Base-by-base conservation (phyloP, 257 asterid genomes). In the Knoxia roxburghii region DNA sequence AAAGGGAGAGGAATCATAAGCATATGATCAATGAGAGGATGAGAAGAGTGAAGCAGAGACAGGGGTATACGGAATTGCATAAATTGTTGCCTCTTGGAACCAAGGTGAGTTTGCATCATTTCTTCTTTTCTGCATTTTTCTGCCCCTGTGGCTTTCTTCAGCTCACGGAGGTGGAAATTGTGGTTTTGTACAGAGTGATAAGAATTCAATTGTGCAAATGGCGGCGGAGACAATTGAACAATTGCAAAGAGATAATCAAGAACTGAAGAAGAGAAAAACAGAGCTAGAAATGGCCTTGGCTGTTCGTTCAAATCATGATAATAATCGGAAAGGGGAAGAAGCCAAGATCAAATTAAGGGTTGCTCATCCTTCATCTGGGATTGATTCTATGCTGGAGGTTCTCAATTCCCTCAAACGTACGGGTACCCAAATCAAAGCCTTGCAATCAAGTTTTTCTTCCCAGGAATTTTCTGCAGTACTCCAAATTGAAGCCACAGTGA, bases 311-410 rank as follows among this genome's bases (percentile, higher is more conserved):
- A 32, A 66, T 7, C 6, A 27, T 0, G 14, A n/a, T 43, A 49
- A 45, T 20, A 51, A 35, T 48, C 39, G 64, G 45, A 33, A 0
- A 4, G 0, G 61, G 35, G 79, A 71, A 20, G 75, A 70, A 48
- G 72, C 79, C 18, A 70, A 75, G 8, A 78, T 83, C 12, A 75
- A 66, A 15, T 27, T 83, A 13, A 80, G 72, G 40, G 83, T 83
- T 20, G 71, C 43, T 24, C 0, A 67, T 75, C 91, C 91, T 29
- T 65, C 77, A 55, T 82, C 81, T 68, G 88, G 83, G 48, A 43
- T 85, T n/a, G 79, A 80, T 66, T 85, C 88, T 12, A 61, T 83
- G 76, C 7, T 85, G 75, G 79, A 78, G 48, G 83, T 78, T 54
- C 76, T 85, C 2, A 71, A 69, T 53, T 82, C 81, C 70, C 64